These are phyloP conservation scores for Hirschfeldia incana DNA, from an alignment of 345 rosid species.

Conservation along the genomic window DNA sequence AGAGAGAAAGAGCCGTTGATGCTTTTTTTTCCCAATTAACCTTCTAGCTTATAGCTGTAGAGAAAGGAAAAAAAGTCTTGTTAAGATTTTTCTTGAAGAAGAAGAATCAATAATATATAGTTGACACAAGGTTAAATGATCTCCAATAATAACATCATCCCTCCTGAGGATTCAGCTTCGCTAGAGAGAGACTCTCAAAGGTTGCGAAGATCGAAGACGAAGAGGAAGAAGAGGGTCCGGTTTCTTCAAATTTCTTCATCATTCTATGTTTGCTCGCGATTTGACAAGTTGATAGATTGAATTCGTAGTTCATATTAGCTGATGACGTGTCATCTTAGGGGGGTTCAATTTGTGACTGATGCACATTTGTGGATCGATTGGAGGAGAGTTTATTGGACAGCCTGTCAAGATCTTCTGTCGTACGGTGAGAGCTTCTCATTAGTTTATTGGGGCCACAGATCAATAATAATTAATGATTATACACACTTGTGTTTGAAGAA, in stretches of 20 bases:
- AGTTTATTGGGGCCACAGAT: background rate
- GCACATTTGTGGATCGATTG: conserved; percentile 1
- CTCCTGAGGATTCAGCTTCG: conserved; percentile 16
- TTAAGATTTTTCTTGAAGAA: too few relatives aligned
- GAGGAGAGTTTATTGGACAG: conserved; percentile 88
- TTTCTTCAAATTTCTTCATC: background rate
- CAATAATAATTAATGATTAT: background rate
- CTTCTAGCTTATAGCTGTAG: too few relatives aligned
- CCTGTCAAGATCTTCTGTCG: conserved; percentile 76
- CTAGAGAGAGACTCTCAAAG: conserved; percentile 33
- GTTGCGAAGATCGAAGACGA: conserved; percentile 39
- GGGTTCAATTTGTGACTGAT: too few relatives aligned
- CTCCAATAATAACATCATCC: conserved; percentile 3
- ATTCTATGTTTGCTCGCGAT: background rate
- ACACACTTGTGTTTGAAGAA: background rate
- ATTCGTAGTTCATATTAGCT: too few relatives aligned
- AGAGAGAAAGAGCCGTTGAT: too few relatives aligned
- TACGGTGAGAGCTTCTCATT: conserved; percentile 56
- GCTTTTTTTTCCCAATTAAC: too few relatives aligned
- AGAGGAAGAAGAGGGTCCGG: conserved; percentile 9
- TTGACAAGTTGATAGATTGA: too few relatives aligned
- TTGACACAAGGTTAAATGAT: too few relatives aligned
- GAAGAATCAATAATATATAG: too few relatives aligned
- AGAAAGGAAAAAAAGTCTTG: too few relatives aligned
- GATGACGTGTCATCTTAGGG: too few relatives aligned